A percentile compares a stretch with the other conserved stretches of the same genome.
Conservation (phyloP, 2,329 filamentous ascomycete genomes). For the Fusarium cicatricum region DNA sequence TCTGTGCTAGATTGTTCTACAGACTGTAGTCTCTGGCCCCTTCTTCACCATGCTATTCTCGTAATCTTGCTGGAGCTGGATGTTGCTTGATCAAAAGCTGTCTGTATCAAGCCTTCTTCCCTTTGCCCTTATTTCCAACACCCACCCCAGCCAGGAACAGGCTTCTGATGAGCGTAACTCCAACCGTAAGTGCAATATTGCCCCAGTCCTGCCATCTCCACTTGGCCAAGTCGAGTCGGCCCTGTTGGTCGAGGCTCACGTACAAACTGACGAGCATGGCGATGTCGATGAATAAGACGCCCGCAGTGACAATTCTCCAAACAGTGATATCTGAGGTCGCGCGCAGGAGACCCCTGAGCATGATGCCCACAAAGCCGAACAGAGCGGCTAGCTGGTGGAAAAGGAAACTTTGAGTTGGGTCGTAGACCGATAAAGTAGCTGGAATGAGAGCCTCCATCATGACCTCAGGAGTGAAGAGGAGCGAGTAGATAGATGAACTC, state of each 20-base stretch:
- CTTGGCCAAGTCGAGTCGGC: conserved; percentile 2
- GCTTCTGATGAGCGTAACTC: conserved; percentile 22
- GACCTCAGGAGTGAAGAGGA: conserved; percentile 26
- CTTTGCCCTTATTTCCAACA: conserved; percentile 7
- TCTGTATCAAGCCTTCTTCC: conserved; percentile 14
- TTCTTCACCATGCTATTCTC: too few species aligned
- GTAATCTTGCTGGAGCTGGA: too few species aligned
- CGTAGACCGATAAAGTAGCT: conserved; percentile 12
- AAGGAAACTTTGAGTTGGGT: conserved; percentile 36
- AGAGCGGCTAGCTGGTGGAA: conserved; percentile 34
- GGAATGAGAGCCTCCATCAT: conserved; percentile 34
- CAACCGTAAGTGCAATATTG: conserved; percentile 22
- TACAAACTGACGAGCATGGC: conserved; percentile 26
- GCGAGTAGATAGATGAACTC: conserved; percentile 18
- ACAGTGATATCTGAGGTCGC: conserved; percentile 29
- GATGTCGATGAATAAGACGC: conserved; percentile 32
- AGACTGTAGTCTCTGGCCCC: too few species aligned
- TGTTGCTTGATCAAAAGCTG: too few species aligned
- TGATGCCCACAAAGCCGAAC: conserved; percentile 28
- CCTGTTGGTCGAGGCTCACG: conserved; percentile 30
- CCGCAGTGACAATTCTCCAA: conserved; percentile 29
- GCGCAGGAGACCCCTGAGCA: conserved; percentile 18
- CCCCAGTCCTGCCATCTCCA: conserved; percentile 33
- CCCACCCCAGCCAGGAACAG: conserved; percentile 34
- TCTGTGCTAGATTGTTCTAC: too few species aligned